Conservation (phyloP, 176 grass and related monocot genomes). For the Zoysia japonica region DNA sequence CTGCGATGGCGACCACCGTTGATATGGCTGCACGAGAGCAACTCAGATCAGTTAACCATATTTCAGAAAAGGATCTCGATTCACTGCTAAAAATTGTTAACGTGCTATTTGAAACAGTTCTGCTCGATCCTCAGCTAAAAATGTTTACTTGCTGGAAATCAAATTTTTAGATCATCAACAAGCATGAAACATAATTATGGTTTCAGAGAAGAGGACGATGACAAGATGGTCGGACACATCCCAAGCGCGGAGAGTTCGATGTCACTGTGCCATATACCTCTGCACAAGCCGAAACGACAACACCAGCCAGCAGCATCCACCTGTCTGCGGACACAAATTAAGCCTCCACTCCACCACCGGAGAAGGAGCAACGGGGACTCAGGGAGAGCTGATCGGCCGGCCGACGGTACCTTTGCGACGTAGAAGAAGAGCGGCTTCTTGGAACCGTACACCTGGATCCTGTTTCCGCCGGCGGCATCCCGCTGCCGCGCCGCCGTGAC, state of each 20-base stretch:
- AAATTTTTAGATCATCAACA: background rate
- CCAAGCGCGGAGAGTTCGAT: slow-evolving; percentile 88
- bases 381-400: background rate
- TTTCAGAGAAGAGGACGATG: background rate
- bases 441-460: slow-evolving; percentile 81
- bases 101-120: too few relatives aligned
- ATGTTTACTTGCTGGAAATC: background rate
- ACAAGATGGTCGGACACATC: slow-evolving; percentile 50
- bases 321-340: background rate
- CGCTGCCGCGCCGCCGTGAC: slow-evolving; percentile 9
- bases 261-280: slow-evolving; percentile 72
- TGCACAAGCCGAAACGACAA: slow-evolving; percentile 25
- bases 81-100: background rate
- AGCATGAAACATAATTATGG: background rate
- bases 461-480: slow-evolving; percentile 46
- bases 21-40: slow-evolving; percentile 58
- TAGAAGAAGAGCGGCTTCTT: slow-evolving; percentile 93
- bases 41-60: background rate
- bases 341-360: background rate
- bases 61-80: background rate
- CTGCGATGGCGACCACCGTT: slow-evolving; percentile 61
- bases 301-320: background rate
- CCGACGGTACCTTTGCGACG: slow-evolving; percentile 64
- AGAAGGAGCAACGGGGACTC: background rate
- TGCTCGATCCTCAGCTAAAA: background rate